phyloP scores from a whole-genome alignment of 2,329 filamentous ascomycete species.

The Chrysoporthe cubensis region DNA sequence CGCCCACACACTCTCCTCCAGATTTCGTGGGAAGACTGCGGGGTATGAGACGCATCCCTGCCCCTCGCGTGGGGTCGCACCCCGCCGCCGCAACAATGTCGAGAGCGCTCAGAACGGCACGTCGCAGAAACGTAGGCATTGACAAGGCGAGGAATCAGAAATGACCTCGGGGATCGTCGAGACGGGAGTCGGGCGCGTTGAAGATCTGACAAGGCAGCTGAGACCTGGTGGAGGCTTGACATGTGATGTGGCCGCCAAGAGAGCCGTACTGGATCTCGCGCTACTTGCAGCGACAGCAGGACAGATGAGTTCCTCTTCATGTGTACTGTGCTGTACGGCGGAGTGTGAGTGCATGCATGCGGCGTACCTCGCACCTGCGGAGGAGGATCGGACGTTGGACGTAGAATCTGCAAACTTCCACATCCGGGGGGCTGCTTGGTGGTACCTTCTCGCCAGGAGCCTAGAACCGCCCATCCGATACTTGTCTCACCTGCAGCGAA shows the following conservation, averaged over 20 bases:
- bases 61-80: background rate
- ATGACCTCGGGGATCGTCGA: background rate
- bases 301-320: background rate
- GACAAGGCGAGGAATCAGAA: background rate
- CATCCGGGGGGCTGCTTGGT: background rate
- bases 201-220: background rate
- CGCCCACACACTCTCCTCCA: slow-evolving; percentile 5
- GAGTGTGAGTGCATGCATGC: background rate
- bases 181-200: background rate
- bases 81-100: background rate
- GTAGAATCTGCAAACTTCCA: background rate
- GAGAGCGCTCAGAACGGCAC: background rate
- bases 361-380: background rate
- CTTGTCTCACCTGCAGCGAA: background rate
- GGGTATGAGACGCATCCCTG: slow-evolving; percentile 10
- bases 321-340: background rate
- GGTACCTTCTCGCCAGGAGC: background rate
- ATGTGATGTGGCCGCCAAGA: slow-evolving; percentile 1
- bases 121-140: background rate
- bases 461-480: background rate
- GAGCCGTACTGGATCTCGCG: background rate
- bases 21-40: background rate
- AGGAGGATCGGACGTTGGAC: background rate
- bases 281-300: background rate
- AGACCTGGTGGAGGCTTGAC: background rate